Evolutionary conservation across 176 grass and related monocot genomes (phyloP).

Genomic region (Panicum miliaceum): DNA sequence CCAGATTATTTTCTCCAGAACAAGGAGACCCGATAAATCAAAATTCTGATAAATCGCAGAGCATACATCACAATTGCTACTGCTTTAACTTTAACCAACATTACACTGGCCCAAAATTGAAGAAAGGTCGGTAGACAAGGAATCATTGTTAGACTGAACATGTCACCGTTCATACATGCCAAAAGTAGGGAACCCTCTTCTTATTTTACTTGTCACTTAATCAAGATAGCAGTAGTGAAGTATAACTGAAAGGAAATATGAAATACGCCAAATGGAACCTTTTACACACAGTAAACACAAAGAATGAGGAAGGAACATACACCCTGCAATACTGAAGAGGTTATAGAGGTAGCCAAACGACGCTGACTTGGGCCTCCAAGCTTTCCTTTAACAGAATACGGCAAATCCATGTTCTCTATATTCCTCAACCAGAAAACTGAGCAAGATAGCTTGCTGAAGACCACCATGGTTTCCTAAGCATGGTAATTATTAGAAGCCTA

Average conservation of each 20-base stretch:
- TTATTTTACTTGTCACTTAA: slow-evolving; percentile 10
- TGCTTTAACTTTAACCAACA: slow-evolving; percentile 20
- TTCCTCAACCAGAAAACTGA: slow-evolving; percentile 68
- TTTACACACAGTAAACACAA: slow-evolving; percentile 22
- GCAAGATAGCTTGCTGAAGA: slow-evolving; percentile 62
- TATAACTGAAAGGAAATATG: slow-evolving; percentile 14
- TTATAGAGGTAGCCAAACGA: slow-evolving; percentile 67
- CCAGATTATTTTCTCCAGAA: slow-evolving; percentile 19
- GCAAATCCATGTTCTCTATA: slow-evolving; percentile 62
- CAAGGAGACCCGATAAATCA: background rate
- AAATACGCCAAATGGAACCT: slow-evolving; percentile 23
- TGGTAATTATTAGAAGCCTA: slow-evolving; percentile 4
- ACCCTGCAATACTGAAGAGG: slow-evolving; percentile 76
- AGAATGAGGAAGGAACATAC: slow-evolving; percentile 58
- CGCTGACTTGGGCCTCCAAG: slow-evolving; percentile 89
- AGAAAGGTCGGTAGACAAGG: background rate
- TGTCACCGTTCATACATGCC: too few relatives aligned
- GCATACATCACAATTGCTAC: background rate
- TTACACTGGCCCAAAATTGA: slow-evolving; percentile 28
- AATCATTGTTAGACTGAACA: background rate
- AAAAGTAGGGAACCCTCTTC: background rate
- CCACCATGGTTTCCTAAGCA: slow-evolving; percentile 66
- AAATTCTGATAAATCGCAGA: slow-evolving; percentile 13
- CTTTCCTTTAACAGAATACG: slow-evolving; percentile 85
- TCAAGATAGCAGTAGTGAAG: slow-evolving; percentile 17